Percentiles rank a stretch among this genome's conserved stretches.
Evolutionary conservation across 1,139 yeast genomes (phyloP).

Genomic region (Nakaseomyces glabratus): DNA sequence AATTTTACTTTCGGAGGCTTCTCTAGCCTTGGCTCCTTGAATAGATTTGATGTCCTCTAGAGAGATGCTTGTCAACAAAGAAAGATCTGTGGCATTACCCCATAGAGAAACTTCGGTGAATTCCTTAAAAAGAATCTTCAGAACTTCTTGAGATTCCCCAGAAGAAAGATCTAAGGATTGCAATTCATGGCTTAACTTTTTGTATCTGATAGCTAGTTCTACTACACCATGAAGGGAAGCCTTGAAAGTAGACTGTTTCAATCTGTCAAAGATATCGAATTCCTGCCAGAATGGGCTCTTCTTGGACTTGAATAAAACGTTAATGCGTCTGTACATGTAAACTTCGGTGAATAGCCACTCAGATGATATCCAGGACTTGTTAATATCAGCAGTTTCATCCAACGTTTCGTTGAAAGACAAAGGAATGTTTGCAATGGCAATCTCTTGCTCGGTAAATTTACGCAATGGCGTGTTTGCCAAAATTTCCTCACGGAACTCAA

Average conservation of each 20-base stretch:
- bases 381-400: constrained; percentile 21
- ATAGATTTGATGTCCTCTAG: constrained; percentile 81
- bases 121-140: constrained; percentile 58
- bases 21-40: constrained; percentile 85
- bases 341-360: constrained; percentile 92
- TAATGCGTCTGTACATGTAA: constrained; percentile 63
- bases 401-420: constrained; percentile 44
- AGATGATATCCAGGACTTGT: constrained; percentile 65
- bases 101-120: constrained; percentile 83
- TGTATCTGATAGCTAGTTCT: constrained; percentile 70
- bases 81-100: constrained; percentile 97
- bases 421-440: constrained; percentile 38
- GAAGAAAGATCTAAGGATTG: constrained; percentile 12
- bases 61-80: constrained; percentile 74
- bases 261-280: constrained; percentile 56
- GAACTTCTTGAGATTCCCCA: constrained; percentile 37
- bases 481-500: constrained; percentile 32
- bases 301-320: constrained; percentile 35
- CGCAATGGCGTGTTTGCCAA: constrained; percentile 31
- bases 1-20: constrained; percentile 73
- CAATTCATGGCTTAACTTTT: constrained; percentile 34
- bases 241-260: constrained; percentile 66
- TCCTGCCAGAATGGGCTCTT: constrained; percentile 34
- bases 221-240: constrained; percentile 71
- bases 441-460: constrained; percentile 39